Evolutionary conservation across 441 rosid species (phyloP).

Genomic region (Arabidopsis lyrata): DNA sequence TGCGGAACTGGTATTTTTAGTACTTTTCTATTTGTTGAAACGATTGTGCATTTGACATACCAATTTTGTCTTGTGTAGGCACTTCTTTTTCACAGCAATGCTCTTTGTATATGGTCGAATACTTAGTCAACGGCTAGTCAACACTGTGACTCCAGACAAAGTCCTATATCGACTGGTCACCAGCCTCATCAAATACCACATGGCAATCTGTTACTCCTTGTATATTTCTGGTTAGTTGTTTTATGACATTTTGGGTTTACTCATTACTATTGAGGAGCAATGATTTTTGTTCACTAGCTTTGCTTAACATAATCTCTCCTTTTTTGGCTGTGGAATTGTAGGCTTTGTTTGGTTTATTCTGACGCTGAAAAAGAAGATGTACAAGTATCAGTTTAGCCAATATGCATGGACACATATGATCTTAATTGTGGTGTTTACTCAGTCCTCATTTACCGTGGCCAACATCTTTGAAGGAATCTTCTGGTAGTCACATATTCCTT

Average conservation of each 20-base stretch:
- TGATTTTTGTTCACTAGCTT: neutral
- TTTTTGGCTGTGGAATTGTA: constrained; percentile 38
- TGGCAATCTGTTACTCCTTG: constrained; percentile 78
- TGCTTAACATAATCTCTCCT: constrained; percentile 17
- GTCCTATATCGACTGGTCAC: constrained; percentile 73
- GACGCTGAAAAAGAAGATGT: constrained; percentile 89
- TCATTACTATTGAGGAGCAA: constrained; percentile 9
- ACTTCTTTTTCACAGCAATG: constrained; percentile 95
- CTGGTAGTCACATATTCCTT: constrained; percentile 54
- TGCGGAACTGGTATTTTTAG: neutral
- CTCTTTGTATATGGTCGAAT: constrained; percentile 90
- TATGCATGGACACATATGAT: constrained; percentile 99
- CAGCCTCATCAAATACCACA: constrained; percentile 78
- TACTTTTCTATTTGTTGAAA: neutral
- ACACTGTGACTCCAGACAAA: constrained; percentile 78
- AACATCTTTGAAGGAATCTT: constrained; percentile 95
- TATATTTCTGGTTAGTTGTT: constrained; percentile 79
- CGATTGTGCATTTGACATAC: neutral
- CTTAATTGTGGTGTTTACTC: constrained; percentile 82
- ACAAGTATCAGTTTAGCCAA: constrained; percentile 95
- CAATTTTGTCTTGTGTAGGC: constrained; percentile 52
- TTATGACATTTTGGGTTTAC: constrained; percentile 8
- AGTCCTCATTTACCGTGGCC: constrained; percentile 90
- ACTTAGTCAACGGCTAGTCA: constrained; percentile 81
- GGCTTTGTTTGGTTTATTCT: constrained; percentile 96